Base-by-base conservation (phyloP, 2,329 filamentous ascomycete genomes). In the Nannizziopsis arthrosporioides region DNA sequence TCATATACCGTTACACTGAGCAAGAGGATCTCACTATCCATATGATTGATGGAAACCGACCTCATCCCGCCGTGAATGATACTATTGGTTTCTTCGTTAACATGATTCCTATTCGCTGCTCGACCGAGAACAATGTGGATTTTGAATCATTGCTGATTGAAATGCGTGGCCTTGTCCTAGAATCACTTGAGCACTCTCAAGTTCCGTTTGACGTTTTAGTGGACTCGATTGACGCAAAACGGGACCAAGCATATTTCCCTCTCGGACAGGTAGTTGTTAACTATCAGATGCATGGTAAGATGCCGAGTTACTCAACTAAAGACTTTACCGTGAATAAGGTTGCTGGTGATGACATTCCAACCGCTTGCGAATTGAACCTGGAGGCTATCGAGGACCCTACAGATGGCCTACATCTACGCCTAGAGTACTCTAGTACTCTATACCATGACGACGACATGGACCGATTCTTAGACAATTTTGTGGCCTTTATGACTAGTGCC, bases 401-500 rank as follows among this genome's bases (percentile, higher is more conserved):
- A 6, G 55, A 51, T 10, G 57, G 57, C 2, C 42, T 59, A 7
- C 50, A 51, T 9, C 48, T 59, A 12, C 49, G 51, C 8, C 44
- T 59, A 0, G 53, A 57, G 46, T 59, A 56, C 51, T 52, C 49
- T 3, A 54, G 52, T n/a, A 51, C 51, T 9, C 40, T 59, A 3
- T 59, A 59, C 36, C 51, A 48, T 11, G 44, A 37, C 8, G 39
- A 52, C 12, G 57, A 59, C 31, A 59, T 59, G 57, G 56, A 56
- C 15, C 57, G 55, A 18, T 59, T 59, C 50, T 54, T 57, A 14
- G 55, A 59, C 42, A 59, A 59, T 40, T 59, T 59, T 50, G 27
- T 56, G 9, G 37, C 51, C 6, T 59, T 57, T 48, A 47, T 59
- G 39, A 53, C 50, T 38, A 58, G 53, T 38, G 48, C 51, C 35